Conservation (phyloP, 768 basidiomycete genomes). For the Cystobasidium onofrii region DNA sequence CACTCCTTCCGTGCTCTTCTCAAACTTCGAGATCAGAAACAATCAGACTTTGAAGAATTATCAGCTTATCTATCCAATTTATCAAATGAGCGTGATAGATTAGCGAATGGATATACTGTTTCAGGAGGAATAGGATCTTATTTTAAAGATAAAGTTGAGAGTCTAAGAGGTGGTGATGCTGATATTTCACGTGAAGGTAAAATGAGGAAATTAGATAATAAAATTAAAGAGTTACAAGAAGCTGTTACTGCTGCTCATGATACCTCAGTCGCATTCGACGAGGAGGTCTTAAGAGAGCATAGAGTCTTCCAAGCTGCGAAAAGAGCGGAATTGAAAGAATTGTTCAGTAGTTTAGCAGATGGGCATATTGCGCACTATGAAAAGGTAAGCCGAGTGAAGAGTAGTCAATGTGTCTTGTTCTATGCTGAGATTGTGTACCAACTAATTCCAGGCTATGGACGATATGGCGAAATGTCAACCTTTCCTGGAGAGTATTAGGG, state of each 20-base stretch:
- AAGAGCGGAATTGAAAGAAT: slow-evolving; percentile 93
- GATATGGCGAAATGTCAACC: slow-evolving; percentile 26
- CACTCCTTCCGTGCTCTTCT: slow-evolving; percentile 87
- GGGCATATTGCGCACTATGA: slow-evolving; percentile 87
- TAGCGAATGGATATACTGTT: slow-evolving; percentile 83
- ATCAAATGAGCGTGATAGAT: slow-evolving; percentile 80
- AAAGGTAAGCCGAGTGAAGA: slow-evolving; percentile 28
- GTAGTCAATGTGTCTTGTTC: no score
- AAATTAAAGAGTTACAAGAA: slow-evolving; percentile 97
- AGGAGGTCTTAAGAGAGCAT: slow-evolving; percentile 87
- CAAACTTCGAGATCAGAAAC: slow-evolving; percentile 93
- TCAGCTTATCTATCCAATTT: slow-evolving; percentile 91
- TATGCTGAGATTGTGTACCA: not conserved
- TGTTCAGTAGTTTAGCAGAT: slow-evolving; percentile 77
- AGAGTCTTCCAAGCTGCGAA: slow-evolving; percentile 80
- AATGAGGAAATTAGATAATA: slow-evolving; percentile 81
- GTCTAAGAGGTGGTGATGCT: slow-evolving; percentile 82
- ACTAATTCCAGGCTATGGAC: slow-evolving; percentile 8
- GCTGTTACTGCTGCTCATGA: slow-evolving; percentile 91
- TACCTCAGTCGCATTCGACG: slow-evolving; percentile 91
- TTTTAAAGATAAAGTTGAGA: slow-evolving; percentile 83
- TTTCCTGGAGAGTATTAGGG: slow-evolving; percentile 27
- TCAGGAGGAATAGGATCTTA: slow-evolving; percentile 65
- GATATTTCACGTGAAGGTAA: slow-evolving; percentile 85
- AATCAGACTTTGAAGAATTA: slow-evolving; percentile 95